Evolutionary conservation across 1,139 yeast species (phyloP).

Genomic region (Taiozyma sp.): DNA sequence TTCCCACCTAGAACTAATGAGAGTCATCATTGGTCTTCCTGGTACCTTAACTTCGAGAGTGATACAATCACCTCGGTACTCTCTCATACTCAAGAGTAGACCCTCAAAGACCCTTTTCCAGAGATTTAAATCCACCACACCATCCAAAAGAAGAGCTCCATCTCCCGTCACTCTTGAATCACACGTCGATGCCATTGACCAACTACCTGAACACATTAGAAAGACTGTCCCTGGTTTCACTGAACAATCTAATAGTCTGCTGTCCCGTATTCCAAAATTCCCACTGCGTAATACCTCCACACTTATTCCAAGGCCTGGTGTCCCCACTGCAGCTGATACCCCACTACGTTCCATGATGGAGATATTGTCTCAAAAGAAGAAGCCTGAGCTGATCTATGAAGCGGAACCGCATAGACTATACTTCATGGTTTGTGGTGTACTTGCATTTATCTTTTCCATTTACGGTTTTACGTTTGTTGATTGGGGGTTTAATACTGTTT

Average conservation of each 20-base stretch:
- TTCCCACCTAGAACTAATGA: not conserved
- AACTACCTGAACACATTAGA: constrained; percentile 16
- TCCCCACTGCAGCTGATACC: constrained; percentile 66
- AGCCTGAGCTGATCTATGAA: constrained; percentile 77
- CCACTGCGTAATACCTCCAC: constrained; percentile 73
- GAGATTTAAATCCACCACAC: constrained; percentile 6
- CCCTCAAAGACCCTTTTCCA: not conserved
- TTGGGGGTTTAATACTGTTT: constrained; percentile 54
- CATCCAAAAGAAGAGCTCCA: constrained; percentile 1
- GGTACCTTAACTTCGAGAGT: not conserved
- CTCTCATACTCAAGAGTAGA: not conserved
- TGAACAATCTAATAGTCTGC: constrained; percentile 41
- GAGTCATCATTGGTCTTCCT: not conserved
- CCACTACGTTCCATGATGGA: constrained; percentile 62
- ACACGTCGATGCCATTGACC: constrained; percentile 6
- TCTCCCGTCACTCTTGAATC: not conserved
- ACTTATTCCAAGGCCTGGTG: constrained; percentile 66
- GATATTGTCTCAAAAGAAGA: constrained; percentile 48
- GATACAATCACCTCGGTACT: not conserved
- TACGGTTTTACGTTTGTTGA: constrained; percentile 66
- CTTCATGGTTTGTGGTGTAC: constrained; percentile 63
- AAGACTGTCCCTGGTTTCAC: constrained; percentile 57
- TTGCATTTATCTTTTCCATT: constrained; percentile 62
- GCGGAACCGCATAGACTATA: constrained; percentile 80
- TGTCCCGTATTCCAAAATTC: constrained; percentile 54